Conservation (phyloP, 2,329 filamentous ascomycete species). For the Aspergillus novoparasiticus region DNA sequence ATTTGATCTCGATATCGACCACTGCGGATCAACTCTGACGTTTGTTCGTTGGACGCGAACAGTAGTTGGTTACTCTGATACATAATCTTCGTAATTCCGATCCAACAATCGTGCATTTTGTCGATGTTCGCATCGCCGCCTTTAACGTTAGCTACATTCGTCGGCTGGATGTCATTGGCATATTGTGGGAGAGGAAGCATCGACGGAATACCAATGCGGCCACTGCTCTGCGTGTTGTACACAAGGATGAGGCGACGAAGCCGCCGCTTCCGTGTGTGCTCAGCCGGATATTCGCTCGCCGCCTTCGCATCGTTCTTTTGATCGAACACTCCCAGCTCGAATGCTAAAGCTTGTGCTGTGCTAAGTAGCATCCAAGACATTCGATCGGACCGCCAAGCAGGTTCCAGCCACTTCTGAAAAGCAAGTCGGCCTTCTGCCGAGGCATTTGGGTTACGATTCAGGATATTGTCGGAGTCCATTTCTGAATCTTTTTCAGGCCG, state of each 20-base stretch:
- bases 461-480: conserved; percentile 41
- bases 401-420: conserved; percentile 92
- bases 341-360: conserved; percentile 84
- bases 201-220: conserved; percentile 86
- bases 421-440: conserved; percentile 77
- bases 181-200: conserved; percentile 71
- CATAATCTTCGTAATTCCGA: conserved; percentile 90
- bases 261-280: conserved; percentile 78
- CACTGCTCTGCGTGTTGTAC: conserved; percentile 91
- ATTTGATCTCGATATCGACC: conserved; percentile 81
- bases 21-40: conserved; percentile 83
- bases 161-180: conserved; percentile 42
- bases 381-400: conserved; percentile 88
- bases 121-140: conserved; percentile 50
- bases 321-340: conserved; percentile 95
- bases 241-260: conserved; percentile 86
- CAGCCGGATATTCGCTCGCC: conserved; percentile 52
- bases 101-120: conserved; percentile 79
- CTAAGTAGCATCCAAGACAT: conserved; percentile 99
- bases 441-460: conserved; percentile 52
- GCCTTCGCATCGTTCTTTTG: conserved; percentile 73
- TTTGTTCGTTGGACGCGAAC: conserved; percentile 84
- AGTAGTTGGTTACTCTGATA: conserved; percentile 85
- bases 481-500: conserved; percentile 54
- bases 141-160: conserved; percentile 30